Base-by-base conservation (phyloP, 306 rosid species). In the Quercus berberidifolia region DNA sequence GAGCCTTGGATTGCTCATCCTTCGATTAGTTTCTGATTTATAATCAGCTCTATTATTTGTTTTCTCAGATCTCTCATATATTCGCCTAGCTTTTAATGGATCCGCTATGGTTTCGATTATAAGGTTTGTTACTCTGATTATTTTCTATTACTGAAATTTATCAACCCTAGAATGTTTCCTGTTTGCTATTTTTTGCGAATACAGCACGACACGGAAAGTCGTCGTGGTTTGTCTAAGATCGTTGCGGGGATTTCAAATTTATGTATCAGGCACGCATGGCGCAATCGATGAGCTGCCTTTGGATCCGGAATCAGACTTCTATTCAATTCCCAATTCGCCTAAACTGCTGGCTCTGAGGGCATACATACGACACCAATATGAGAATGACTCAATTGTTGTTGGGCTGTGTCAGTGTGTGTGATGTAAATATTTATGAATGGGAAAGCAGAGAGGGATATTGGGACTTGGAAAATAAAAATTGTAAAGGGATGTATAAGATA, bases 401-500 rank as follows among this genome's bases (percentile, higher is more conserved):
- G 76, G 74, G 73, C 17, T 21, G 15, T 80, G 23, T 33, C 8
- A 19, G 1, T 8, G 54, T 8, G 54, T 20, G 41, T 6, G 17
- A 41, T 72, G 69, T 62, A 72, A 72, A 80, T 23, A 52, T 65
- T 65, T n/a, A 54, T 56, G 35, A 55, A 1, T 41, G 18, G 18
- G 69, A 78, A 78, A 81, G 68, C 56, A 23, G 1, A 12, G 33
- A 30, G 65, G 20, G 62, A 25, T 3, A 30, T 26, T n/a, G 57
- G 35, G 19, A 14, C 2, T 67, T 4, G 17, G 31, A 4, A 28
- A 49, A 12, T 0, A 46, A 49, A 10, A 49, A 12, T 49, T 11
- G 14, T 20, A 70, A 26, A 14, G 26, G 89, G 92, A 91, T 92
- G 93, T 92, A 80, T 71, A 65, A 63, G 92, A 75, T 77, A 63